Conservation (phyloP, 2,329 filamentous ascomycete genomes). For the Colletotrichum karsti region DNA sequence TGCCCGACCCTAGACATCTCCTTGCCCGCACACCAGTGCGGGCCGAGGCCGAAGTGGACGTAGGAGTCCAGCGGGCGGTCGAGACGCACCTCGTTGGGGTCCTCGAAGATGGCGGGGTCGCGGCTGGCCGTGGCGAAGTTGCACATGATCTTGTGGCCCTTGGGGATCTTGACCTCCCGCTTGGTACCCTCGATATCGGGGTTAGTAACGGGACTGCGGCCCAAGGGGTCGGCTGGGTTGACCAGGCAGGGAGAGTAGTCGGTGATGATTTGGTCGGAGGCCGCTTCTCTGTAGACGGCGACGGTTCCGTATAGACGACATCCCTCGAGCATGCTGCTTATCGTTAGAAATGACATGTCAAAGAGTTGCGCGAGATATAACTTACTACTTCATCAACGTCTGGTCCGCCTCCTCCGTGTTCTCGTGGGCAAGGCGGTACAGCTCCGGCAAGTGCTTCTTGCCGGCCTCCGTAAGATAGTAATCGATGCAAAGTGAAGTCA, state of each 20-base stretch:
- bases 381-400: conserved; percentile 43
- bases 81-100: conserved; percentile 57
- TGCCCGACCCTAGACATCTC: conserved; percentile 45
- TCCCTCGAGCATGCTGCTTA: conserved; percentile 58
- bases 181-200: conserved; percentile 24
- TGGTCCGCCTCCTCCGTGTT: conserved; percentile 61
- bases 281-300: conserved; percentile 56
- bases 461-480: conserved; percentile 64
- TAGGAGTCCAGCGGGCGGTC: conserved; percentile 60
- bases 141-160: conserved; percentile 58
- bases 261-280: conserved; percentile 37
- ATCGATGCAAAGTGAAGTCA: conserved; percentile 66
- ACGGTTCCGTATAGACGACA: conserved; percentile 62
- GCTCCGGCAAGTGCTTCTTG: conserved; percentile 56
- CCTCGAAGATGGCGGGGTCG: conserved; percentile 57
- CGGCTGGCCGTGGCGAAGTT: conserved; percentile 58
- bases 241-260: conserved; percentile 35
- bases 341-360: not conserved
- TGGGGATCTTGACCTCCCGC: conserved; percentile 27
- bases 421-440: conserved; percentile 59
- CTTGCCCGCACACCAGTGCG: conserved; percentile 47
- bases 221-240: conserved; percentile 29
- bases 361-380: not conserved
- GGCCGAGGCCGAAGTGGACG: conserved; percentile 60
- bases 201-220: conserved; percentile 28